A percentile compares a stretch with the other conserved stretches of the same genome.
Evolutionary conservation across 345 rosid species (phyloP).

Genomic region (Raphanus sativus): DNA sequence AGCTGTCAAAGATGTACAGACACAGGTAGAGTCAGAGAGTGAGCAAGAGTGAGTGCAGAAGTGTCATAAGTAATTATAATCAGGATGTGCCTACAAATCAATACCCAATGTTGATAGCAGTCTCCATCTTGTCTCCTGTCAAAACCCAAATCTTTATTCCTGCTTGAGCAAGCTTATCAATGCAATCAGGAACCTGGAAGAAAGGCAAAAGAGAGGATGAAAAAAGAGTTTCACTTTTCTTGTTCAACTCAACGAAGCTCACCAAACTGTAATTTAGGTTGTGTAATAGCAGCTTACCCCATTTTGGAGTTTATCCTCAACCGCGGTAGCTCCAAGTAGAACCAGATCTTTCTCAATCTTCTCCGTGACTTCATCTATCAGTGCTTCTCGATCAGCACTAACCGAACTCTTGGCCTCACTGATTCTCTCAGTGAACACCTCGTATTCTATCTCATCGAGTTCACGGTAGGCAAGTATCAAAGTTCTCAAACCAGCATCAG

Average conservation of each 20-base stretch:
- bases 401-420: conserved; percentile 74
- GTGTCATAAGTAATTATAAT: neutral
- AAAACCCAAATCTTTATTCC: conserved; percentile 97
- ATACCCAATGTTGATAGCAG: conserved; percentile 99
- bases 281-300: conserved; percentile 65
- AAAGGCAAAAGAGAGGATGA: conserved; percentile 20
- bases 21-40: conserved; percentile 38
- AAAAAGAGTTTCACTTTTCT: no score
- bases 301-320: conserved; percentile 94
- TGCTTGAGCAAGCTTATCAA: conserved; percentile 97
- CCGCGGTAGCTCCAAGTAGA: conserved; percentile 98
- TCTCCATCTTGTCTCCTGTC: conserved; percentile 99
- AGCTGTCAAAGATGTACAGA: conserved; percentile 60
- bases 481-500: conserved; percentile 95
- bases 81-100: conserved; percentile 44
- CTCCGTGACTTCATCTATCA: conserved; percentile 73
- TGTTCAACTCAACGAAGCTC: neutral
- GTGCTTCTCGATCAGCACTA: conserved; percentile 68
- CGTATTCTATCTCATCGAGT: conserved; percentile 66
- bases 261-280: no score
- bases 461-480: conserved; percentile 85
- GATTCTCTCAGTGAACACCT: conserved; percentile 54
- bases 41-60: conserved; percentile 6
- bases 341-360: conserved; percentile 71
- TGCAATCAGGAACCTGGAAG: conserved; percentile 87